Evolutionary conservation across 208 protist species (phyloP).

Genomic region (Crithidia bombi): DNA sequence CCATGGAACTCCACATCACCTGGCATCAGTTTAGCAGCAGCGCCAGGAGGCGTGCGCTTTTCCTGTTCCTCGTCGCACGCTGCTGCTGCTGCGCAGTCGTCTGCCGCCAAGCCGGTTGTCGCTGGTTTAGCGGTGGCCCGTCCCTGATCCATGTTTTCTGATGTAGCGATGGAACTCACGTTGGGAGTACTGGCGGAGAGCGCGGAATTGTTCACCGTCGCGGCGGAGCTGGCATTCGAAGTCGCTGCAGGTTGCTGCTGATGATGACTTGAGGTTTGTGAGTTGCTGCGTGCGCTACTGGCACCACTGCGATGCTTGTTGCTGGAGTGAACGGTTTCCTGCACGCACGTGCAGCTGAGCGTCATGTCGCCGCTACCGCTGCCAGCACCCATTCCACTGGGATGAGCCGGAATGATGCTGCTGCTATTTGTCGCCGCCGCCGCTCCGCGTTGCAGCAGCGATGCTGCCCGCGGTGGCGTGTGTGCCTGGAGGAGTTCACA

Average conservation of each 20-base stretch:
- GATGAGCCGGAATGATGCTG: neutral
- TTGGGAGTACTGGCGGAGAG: neutral
- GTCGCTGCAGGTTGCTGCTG: neutral
- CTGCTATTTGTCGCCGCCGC: neutral
- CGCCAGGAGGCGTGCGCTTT: neutral
- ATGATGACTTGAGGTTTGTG: neutral
- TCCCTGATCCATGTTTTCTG: neutral
- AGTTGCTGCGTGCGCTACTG: neutral
- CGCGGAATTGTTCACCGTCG: neutral
- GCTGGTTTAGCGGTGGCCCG: neutral
- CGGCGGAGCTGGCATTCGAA: neutral
- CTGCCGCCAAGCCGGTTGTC: neutral
- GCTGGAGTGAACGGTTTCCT: neutral
- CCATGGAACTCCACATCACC: neutral
- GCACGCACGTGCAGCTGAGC: slow-evolving; percentile 2
- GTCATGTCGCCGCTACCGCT: neutral
- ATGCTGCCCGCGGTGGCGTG: neutral
- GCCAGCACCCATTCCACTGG: too few species aligned
- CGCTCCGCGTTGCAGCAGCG: neutral
- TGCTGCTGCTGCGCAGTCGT: neutral
- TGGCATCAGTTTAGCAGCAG: neutral
- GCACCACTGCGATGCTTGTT: neutral
- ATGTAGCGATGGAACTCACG: neutral
- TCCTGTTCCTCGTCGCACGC: neutral
- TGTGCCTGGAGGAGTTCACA: neutral